Evolutionary conservation across 768 basidiomycete species (phyloP).

Genomic region (Leucocoprinus birnbaumii): DNA sequence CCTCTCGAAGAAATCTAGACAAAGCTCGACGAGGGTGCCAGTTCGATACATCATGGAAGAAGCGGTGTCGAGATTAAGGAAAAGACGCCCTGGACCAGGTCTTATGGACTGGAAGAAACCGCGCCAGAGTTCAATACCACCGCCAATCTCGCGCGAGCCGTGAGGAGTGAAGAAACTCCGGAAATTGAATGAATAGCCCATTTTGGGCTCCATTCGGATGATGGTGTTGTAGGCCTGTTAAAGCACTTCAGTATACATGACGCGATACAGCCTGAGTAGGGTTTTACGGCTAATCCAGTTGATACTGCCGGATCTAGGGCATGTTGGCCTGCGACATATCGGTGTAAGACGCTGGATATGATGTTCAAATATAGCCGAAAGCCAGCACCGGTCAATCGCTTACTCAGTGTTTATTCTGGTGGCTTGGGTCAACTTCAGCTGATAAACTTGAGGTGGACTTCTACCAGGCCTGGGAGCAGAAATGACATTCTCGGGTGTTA

Average conservation of each 20-base stretch:
- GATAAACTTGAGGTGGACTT: constrained; percentile 60
- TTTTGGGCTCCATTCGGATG: constrained; percentile 74
- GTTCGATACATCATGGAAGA: constrained; percentile 76
- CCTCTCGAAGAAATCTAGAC: constrained; percentile 49
- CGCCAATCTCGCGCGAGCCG: constrained; percentile 55
- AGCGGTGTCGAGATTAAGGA: constrained; percentile 80
- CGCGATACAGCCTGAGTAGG: background rate
- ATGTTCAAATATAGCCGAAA: background rate
- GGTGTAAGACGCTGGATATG: constrained; percentile 46
- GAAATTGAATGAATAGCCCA: constrained; percentile 71
- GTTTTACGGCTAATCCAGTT: constrained; percentile 57
- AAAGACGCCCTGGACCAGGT: constrained; percentile 61
- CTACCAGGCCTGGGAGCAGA: constrained; percentile 23
- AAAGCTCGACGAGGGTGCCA: constrained; percentile 56
- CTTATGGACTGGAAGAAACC: constrained; percentile 83
- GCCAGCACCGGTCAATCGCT: background rate
- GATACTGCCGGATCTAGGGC: constrained; percentile 56
- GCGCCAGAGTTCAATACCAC: constrained; percentile 70
- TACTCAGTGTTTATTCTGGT: constrained; percentile 35
- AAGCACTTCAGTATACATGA: background rate
- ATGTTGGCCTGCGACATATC: constrained; percentile 58
- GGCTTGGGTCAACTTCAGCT: constrained; percentile 55
- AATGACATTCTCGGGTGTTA: constrained; percentile 38
- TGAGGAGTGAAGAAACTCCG: constrained; percentile 71
- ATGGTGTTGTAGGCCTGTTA: constrained; percentile 82